These are phyloP conservation scores for Aspergillus quadricinctus DNA, from an alignment of 2,329 filamentous ascomycete genomes.

Conservation along the genomic window DNA sequence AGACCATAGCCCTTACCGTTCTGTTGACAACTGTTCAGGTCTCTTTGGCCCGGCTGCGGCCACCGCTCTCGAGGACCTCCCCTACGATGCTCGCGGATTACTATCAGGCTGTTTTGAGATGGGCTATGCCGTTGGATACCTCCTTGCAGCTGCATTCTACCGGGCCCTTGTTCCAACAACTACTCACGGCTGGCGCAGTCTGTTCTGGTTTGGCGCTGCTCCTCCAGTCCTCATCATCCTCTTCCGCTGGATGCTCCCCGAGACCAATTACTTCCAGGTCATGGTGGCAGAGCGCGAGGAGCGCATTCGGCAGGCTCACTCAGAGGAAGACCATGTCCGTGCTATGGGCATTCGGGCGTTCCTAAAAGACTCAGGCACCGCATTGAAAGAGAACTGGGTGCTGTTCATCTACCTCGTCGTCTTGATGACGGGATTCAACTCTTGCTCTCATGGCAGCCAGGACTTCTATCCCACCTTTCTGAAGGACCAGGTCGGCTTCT, in stretches of 20 bases:
- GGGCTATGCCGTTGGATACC: background rate
- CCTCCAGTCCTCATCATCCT: slow-evolving; percentile 51
- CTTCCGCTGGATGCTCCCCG: slow-evolving; percentile 68
- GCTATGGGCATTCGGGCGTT: slow-evolving; percentile 5
- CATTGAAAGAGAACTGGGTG: background rate
- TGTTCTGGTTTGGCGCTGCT: slow-evolving; percentile 28
- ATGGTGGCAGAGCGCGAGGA: slow-evolving; percentile 21
- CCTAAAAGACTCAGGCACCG: background rate
- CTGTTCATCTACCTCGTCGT: background rate
- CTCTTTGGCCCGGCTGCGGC: background rate
- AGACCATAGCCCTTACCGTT: background rate
- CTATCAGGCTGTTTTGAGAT: background rate
- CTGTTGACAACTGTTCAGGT: background rate
- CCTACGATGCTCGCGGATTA: background rate
- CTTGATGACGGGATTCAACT: background rate
- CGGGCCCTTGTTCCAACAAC: background rate
- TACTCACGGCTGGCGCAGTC: background rate
- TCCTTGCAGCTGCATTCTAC: background rate
- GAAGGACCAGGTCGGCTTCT: background rate
- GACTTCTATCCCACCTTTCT: background rate
- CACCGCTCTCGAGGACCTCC: background rate
- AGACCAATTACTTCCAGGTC: slow-evolving; percentile 63
- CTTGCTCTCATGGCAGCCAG: background rate
- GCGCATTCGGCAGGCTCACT: slow-evolving; percentile 27
- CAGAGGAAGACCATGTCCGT: slow-evolving; percentile 36